Evolutionary conservation across 2,329 filamentous ascomycete genomes (phyloP), one percentile per base, ranked within the genome.

Genomic region (Didymella keratinophila): DNA sequence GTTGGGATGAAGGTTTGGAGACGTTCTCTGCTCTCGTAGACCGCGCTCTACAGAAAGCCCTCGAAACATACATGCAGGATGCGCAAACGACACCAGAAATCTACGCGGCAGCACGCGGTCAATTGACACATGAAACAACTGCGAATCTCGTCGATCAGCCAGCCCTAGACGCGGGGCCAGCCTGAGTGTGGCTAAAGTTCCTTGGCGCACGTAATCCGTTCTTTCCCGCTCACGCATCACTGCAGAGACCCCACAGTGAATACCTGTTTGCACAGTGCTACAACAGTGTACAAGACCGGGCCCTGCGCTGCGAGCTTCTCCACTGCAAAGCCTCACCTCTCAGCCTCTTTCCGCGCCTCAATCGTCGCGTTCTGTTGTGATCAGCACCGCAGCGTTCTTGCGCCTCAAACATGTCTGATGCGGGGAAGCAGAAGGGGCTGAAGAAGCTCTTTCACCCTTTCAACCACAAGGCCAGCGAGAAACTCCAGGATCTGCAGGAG

Each of bases 391-490:
- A 41, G 30, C 55, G 37, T 34, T 50, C 41, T 59, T 58, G 62
- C 66, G 59, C 53, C 53, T 56, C 45, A 39, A 62, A 55, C 43
- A 70, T 69, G 68, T 61, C 64, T 60, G 65, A 52, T 61, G 61
- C 60, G 58, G 62, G 62, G 56, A 64, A 70, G 32, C 69, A 66
- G 45, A 65, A 68, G 18, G 56, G 76, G 44, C 75, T 76, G 58
- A 72, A 75, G 48, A 76, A 75, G 62, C 52, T 78, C n/a, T 67
- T 71, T 23, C 76, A 78, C 58, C 76, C 76, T 1, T 78, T 79
- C 62, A 69, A 74, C 23, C 58, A 74, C 54, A 63, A 55, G 25
- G 61, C 62, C 25, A 69, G 66, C 43, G 68, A 70, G 39, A 70
- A 70, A 43, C 54, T 70, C n/a, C 62, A 70, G 48, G 68, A 70